These are phyloP conservation scores for Boechera stricta DNA, from an alignment of 345 rosid species.

Conservation along the genomic window DNA sequence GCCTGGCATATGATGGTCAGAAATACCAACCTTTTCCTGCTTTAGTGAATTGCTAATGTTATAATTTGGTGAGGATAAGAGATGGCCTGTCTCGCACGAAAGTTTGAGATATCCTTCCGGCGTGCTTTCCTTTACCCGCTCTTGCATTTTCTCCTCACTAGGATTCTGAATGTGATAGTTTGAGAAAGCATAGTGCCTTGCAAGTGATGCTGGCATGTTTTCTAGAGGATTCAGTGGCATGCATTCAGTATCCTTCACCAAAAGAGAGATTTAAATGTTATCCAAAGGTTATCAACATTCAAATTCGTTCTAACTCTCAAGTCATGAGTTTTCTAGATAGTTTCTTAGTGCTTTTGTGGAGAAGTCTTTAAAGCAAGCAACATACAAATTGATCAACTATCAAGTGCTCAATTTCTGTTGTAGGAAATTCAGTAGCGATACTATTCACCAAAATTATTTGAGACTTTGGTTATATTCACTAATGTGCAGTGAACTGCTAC, in stretches of 20 bases:
- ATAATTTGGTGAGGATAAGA: conserved; percentile 50
- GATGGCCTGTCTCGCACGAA: conserved; percentile 54
- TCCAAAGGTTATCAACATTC: conserved; percentile 25
- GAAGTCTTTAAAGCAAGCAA: conserved; percentile 4
- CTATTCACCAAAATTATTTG: conserved; percentile 12
- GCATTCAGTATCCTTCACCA: conserved; percentile 80
- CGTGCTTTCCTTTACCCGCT: conserved; percentile 53
- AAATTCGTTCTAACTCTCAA: conserved; percentile 10
- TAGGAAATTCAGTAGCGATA: conserved; percentile 7
- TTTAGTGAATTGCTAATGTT: conserved; percentile 48
- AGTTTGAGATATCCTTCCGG: conserved; percentile 55
- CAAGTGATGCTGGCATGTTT: conserved; percentile 79
- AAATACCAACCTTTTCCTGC: conserved; percentile 60
- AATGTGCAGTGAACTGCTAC: neutral
- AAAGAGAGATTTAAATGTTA: conserved; percentile 36
- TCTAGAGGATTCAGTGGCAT: conserved; percentile 75
- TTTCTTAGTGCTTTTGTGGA: conserved; percentile 11
- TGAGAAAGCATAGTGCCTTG: conserved; percentile 50
- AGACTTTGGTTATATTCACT: neutral
- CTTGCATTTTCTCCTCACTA: conserved; percentile 60
- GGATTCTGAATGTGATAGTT: conserved; percentile 53
- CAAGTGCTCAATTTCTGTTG: conserved; percentile 24
- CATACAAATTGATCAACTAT: conserved; percentile 1
- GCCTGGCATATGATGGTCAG: conserved; percentile 24
- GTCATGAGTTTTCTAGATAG: neutral